Evolutionary conservation across 176 grass and related monocot genomes (phyloP).

Genomic region (Alopecurus myosuroides): DNA sequence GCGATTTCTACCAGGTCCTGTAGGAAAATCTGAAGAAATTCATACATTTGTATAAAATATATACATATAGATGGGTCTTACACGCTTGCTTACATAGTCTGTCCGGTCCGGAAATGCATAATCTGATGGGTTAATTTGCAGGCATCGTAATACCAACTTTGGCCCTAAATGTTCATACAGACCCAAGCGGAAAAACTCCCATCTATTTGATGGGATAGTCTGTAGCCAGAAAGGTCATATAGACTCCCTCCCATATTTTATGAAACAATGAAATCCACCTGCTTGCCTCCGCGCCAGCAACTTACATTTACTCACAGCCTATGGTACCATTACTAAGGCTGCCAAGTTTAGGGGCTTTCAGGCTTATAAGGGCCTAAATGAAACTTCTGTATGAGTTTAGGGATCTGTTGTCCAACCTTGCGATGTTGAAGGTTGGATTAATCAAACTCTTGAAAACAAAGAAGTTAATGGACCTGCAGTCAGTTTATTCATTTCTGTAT

Average conservation of each 20-base stretch:
- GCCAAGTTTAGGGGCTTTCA: neutral
- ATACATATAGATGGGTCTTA: neutral
- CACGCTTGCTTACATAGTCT: neutral
- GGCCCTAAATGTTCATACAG: neutral
- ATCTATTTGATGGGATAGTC: neutral
- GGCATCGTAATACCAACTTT: neutral
- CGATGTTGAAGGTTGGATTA: neutral
- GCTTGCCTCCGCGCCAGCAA: neutral
- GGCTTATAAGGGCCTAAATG: neutral
- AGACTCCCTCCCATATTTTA: neutral
- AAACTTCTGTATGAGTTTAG: neutral
- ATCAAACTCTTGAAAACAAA: neutral
- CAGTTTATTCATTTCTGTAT: neutral
- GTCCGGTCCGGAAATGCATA: neutral
- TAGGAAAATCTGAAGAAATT: neutral
- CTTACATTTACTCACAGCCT: neutral
- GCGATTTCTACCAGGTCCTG: neutral
- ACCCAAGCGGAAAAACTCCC: neutral
- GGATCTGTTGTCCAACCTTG: neutral
- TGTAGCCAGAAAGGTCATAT: neutral
- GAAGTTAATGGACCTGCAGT: neutral
- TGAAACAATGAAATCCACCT: neutral
- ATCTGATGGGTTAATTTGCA: neutral
- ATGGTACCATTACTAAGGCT: neutral
- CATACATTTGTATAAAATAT: neutral